A percentile compares a stretch with the other conserved stretches of the same genome.
Conservation (phyloP, 768 basidiomycete genomes). For the Lentinus tigrinus region DNA sequence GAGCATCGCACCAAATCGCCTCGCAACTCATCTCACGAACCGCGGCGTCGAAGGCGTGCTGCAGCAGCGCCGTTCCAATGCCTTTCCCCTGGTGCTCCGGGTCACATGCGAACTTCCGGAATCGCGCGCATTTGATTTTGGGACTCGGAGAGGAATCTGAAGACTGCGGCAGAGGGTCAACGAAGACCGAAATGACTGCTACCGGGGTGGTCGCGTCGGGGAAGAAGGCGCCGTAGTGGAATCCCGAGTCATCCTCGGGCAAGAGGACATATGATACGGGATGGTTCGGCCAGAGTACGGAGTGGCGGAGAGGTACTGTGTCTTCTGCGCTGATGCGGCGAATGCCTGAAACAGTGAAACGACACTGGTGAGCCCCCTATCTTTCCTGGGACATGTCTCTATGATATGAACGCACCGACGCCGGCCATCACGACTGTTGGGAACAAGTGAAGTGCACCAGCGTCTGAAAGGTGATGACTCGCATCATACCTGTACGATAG, state of each 20-base stretch:
- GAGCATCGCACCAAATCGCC: conserved; percentile 59
- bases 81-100: conserved; percentile 50
- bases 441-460: no score
- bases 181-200: conserved; percentile 58
- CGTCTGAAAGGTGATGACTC: no score
- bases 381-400: no score
- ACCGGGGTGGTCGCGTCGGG: conserved; percentile 34
- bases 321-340: conserved; percentile 38
- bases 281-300: conserved; percentile 56
- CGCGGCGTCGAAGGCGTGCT: conserved; percentile 38
- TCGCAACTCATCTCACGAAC: conserved; percentile 39
- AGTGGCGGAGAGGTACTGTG: conserved; percentile 52
- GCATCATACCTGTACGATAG: no score
- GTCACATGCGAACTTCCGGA: conserved; percentile 63
- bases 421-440: no score
- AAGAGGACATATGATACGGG: conserved; percentile 47
- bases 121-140: conserved; percentile 36
- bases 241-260: conserved; percentile 49
- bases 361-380: no score
- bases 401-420: no score
- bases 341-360: conserved; percentile 23
- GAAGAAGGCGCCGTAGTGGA: conserved; percentile 59
- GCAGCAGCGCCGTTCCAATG: conserved; percentile 50
- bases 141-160: neutral
- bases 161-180: conserved; percentile 39